phyloP scores from a whole-genome alignment of 164 flowering plant species.

The Euptelea pleiosperma region DNA sequence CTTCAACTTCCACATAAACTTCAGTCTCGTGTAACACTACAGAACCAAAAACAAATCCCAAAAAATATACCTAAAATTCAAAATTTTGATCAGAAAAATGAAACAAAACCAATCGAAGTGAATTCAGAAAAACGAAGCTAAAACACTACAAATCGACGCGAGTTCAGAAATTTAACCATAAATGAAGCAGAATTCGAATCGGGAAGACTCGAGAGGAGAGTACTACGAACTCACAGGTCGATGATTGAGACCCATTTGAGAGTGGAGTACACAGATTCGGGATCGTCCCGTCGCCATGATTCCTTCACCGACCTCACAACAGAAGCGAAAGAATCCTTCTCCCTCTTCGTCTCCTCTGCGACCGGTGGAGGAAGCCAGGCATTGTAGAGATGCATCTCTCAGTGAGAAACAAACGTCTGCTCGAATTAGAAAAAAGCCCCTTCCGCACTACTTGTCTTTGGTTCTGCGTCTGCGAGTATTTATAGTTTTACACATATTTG shows the following conservation, averaged over 20 bases:
- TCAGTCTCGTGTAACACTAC: neutral
- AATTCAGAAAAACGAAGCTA: neutral
- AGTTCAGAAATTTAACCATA: neutral
- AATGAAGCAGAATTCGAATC: neutral
- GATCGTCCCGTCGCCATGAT: constrained; percentile 55
- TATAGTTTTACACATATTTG: too few relatives aligned
- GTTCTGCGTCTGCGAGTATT: too few relatives aligned
- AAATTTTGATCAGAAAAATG: neutral
- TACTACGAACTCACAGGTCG: constrained; percentile 62
- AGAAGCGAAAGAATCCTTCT: constrained; percentile 66
- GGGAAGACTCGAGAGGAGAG: neutral
- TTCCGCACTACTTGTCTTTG: too few relatives aligned
- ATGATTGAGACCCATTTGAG: constrained; percentile 84
- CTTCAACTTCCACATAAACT: neutral
- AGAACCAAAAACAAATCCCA: neutral
- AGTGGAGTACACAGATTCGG: constrained; percentile 71
- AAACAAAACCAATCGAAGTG: neutral
- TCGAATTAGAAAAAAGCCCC: too few relatives aligned
- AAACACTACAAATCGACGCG: neutral
- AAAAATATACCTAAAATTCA: neutral
- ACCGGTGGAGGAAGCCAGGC: constrained; percentile 98
- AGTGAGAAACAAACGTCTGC: too few relatives aligned
- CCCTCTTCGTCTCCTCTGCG: constrained; percentile 62
- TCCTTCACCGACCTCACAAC: constrained; percentile 55
- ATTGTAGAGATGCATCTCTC: constrained; percentile 87